Evolutionary conservation across 495 filamentous ascomycete genomes (phyloP).

Genomic region (Pyronema omphalodes): DNA sequence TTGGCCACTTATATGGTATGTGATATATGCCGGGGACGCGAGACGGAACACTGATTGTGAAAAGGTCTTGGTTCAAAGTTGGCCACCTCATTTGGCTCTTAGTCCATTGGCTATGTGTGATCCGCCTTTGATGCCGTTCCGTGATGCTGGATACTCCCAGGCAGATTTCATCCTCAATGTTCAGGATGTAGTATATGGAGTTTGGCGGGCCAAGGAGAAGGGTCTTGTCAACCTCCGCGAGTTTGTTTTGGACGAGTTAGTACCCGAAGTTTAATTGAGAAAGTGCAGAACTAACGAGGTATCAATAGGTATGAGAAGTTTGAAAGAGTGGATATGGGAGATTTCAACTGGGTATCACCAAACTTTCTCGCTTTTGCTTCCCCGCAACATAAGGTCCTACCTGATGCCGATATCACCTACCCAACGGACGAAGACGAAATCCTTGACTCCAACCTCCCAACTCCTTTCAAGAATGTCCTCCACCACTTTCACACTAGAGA

Average conservation of each 20-base stretch:
- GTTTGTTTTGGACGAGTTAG: constrained; percentile 84
- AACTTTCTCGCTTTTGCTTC: constrained; percentile 93
- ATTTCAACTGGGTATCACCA: constrained; percentile 98
- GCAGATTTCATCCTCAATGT: constrained; percentile 88
- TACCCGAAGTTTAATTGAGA: constrained; percentile 17
- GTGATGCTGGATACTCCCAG: constrained; percentile 95
- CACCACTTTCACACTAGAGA: constrained; percentile 69
- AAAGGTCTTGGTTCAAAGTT: constrained; percentile 71
- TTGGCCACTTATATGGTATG: constrained; percentile 79
- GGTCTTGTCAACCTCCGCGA: constrained; percentile 68
- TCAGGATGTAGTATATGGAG: constrained; percentile 93
- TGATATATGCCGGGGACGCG: not conserved
- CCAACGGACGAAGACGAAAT: constrained; percentile 27
- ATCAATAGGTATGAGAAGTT: constrained; percentile 60
- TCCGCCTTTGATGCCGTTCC: constrained; percentile 94
- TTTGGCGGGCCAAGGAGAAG: constrained; percentile 97
- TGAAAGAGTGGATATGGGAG: constrained; percentile 91
- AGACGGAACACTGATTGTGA: not conserved
- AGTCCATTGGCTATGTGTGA: constrained; percentile 91
- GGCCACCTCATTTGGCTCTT: constrained; percentile 95
- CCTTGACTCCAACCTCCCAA: constrained; percentile 37
- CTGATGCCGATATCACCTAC: constrained; percentile 44
- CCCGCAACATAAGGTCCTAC: constrained; percentile 50
- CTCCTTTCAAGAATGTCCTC: constrained; percentile 87
- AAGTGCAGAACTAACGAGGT: not conserved